These are phyloP conservation scores for Vanilla planifolia DNA, from an alignment of 106 monocot genomes.

Conservation along the genomic window DNA sequence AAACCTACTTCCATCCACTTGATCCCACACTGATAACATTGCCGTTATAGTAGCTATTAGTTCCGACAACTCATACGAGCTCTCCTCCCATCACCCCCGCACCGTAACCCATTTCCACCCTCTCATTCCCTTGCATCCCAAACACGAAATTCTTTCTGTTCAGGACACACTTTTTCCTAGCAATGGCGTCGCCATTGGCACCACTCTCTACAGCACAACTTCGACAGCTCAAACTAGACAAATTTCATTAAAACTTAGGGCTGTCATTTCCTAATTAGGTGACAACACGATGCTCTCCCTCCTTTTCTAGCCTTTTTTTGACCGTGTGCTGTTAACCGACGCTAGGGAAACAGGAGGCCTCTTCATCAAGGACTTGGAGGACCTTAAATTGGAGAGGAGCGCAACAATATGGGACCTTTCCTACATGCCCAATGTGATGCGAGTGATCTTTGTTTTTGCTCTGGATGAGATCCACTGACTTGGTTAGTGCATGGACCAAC, in stretches of 20 bases:
- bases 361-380: conserved; percentile 9
- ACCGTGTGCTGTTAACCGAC: conserved; percentile 10
- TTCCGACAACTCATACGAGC: conserved; percentile 10
- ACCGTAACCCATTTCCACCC: background rate
- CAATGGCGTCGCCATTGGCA: conserved; percentile 24
- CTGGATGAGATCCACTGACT: conserved; percentile 1
- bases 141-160: conserved; percentile 17
- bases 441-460: conserved; percentile 7
- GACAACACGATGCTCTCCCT: background rate
- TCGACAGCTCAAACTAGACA: conserved; percentile 28
- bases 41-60: conserved; percentile 1
- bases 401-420: background rate
- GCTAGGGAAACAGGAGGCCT: background rate
- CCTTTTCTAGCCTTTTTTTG: conserved; percentile 4
- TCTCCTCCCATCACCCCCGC: conserved; percentile 15
- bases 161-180: conserved; percentile 32
- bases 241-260: conserved; percentile 41
- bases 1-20: conserved; percentile 2
- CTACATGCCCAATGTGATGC: background rate
- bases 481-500: background rate
- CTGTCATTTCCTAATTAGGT: background rate
- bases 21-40: conserved; percentile 4
- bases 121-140: background rate
- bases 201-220: conserved; percentile 19
- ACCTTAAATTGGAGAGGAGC: background rate